A percentile compares a stretch with the other conserved stretches of the same genome.
phyloP scores from a whole-genome alignment of 169 alveolate species.

The Eimeria maxima region DNA sequence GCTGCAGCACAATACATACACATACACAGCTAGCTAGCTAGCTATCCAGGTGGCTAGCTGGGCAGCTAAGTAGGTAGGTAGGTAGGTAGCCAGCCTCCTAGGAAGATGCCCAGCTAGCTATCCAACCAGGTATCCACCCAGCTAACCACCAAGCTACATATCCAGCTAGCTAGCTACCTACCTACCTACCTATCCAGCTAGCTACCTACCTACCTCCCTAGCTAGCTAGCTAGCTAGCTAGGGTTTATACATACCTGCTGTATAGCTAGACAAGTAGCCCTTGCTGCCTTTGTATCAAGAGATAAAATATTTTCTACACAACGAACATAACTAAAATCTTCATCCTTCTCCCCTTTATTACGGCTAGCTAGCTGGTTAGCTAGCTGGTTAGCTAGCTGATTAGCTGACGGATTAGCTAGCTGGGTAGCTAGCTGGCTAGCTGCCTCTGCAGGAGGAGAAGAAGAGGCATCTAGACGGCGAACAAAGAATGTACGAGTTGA shows the following conservation, averaged over 20 bases:
- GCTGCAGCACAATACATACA: neutral
- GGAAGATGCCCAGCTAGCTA: too few relatives aligned
- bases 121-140: neutral
- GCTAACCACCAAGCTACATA: neutral
- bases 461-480: neutral
- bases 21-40: neutral
- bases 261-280: neutral
- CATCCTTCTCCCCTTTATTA: neutral
- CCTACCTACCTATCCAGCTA: neutral
- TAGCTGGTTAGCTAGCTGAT: too few relatives aligned
- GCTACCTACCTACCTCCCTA: neutral
- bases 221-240: conserved; percentile 23
- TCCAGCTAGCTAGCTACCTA: neutral
- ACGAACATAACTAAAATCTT: conserved; percentile 77
- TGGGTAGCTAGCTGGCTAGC: too few relatives aligned
- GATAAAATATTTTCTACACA: conserved; percentile 54
- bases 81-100: too few relatives aligned
- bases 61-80: too few relatives aligned
- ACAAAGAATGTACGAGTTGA: conserved; percentile 55
- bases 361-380: too few relatives aligned
- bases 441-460: too few relatives aligned
- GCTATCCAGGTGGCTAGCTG: too few relatives aligned
- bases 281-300: conserved; percentile 18
- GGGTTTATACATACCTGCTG: conserved; percentile 28
- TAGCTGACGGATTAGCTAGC: too few relatives aligned